Evolutionary conservation across 306 rosid genomes (phyloP).

Genomic region (Dalbergia cochinchinensis): DNA sequence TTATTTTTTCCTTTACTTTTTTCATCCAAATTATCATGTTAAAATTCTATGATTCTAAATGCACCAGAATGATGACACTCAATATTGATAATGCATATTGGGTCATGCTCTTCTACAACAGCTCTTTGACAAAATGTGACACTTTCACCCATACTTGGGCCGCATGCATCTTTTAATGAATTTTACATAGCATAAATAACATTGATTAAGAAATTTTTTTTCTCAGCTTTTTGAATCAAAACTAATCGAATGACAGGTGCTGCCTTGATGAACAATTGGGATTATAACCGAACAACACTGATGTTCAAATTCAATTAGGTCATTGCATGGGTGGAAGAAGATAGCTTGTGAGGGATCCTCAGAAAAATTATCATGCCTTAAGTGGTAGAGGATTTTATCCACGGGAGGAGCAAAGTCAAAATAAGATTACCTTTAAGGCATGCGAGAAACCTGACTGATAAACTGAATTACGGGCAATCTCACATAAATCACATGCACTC

Average conservation of each 20-base stretch:
- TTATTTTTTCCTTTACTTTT: background rate
- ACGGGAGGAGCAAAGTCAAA: slow-evolving; percentile 12
- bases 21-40: background rate
- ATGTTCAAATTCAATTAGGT: background rate
- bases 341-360: background rate
- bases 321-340: background rate
- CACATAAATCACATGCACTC: slow-evolving; percentile 86
- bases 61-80: background rate
- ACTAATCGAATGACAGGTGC: background rate
- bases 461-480: slow-evolving; percentile 89
- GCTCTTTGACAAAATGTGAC: slow-evolving; percentile 10
- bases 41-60: background rate
- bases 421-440: slow-evolving; percentile 66
- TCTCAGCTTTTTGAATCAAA: background rate
- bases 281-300: background rate
- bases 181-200: background rate
- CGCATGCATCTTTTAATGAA: background rate
- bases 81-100: background rate
- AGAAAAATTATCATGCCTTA: background rate
- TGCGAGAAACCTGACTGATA: slow-evolving; percentile 92
- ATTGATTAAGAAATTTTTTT: background rate
- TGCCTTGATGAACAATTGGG: background rate
- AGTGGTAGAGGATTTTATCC: slow-evolving; percentile 15
- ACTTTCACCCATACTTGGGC: background rate
- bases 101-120: background rate